Conservation (phyloP, 495 filamentous ascomycete species). For the Podospora anserina region DNA sequence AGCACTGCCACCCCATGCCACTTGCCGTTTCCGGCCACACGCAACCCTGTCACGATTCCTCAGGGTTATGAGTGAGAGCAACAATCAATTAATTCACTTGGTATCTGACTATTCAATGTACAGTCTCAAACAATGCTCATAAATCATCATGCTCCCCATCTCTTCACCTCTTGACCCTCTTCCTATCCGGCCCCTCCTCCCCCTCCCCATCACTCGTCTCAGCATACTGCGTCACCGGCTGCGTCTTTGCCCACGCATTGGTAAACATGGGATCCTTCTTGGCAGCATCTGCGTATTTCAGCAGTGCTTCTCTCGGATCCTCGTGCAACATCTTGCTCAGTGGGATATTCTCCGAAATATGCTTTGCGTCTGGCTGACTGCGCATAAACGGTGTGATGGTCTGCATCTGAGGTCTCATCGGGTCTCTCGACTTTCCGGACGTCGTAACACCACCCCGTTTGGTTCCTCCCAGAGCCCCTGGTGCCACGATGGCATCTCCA, state of each 20-base stretch:
- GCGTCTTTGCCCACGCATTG: constrained; percentile 85
- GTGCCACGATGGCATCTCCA: constrained; percentile 74
- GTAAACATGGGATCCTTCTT: constrained; percentile 94
- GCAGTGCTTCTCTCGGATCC: constrained; percentile 86
- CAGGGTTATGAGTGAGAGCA: background rate
- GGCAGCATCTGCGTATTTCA: constrained; percentile 93
- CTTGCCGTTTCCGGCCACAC: background rate
- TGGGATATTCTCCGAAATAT: constrained; percentile 83
- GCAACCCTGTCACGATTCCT: background rate
- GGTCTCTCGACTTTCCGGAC: constrained; percentile 75
- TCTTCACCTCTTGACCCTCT: constrained; percentile 52
- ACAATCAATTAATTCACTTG: background rate
- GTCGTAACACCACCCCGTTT: constrained; percentile 63
- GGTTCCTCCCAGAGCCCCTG: constrained; percentile 50
- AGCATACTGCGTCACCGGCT: constrained; percentile 88
- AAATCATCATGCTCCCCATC: background rate
- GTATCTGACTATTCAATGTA: background rate
- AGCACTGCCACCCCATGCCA: background rate
- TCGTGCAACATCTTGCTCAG: constrained; percentile 95
- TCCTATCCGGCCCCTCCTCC: constrained; percentile 68
- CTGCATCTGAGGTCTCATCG: constrained; percentile 76
- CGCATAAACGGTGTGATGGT: constrained; percentile 88
- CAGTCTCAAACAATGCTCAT: background rate
- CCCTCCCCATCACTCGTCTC: constrained; percentile 90
- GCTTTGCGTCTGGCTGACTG: constrained; percentile 82